These are phyloP conservation scores for Tanacetum coccineum DNA, from an alignment of 129 eudicot genomes.

Conservation along the genomic window DNA sequence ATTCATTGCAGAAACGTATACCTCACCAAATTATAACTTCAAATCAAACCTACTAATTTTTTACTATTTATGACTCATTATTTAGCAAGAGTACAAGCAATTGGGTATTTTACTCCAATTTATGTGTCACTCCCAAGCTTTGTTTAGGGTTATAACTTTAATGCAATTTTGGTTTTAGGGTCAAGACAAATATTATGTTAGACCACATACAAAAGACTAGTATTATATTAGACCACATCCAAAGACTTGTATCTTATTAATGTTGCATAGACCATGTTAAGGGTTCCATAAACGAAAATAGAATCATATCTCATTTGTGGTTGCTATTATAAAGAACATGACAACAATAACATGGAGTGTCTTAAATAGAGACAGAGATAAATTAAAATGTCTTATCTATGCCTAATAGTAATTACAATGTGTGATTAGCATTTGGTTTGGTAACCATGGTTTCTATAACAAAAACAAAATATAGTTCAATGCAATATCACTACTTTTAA, in stretches of 20 bases:
- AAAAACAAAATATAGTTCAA: neutral
- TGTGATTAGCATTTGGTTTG: neutral
- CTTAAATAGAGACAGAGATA: neutral
- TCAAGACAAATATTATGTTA: too few species aligned
- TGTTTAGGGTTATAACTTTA: neutral
- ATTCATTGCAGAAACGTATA: constrained; percentile 30
- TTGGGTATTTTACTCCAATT: constrained; percentile 24
- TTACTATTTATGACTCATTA: constrained; percentile 4
- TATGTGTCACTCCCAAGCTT: constrained; percentile 1
- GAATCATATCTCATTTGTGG: too few species aligned
- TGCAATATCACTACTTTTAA: too few species aligned
- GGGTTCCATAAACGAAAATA: neutral
- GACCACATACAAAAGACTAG: neutral
- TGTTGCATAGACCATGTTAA: neutral
- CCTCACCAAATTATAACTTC: constrained; percentile 37
- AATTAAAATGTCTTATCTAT: neutral
- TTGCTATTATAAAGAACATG: too few species aligned
- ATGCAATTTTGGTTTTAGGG: neutral
- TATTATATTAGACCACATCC: neutral
- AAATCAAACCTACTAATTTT: constrained; percentile 26
- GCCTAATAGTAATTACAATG: neutral
- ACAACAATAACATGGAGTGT: neutral
- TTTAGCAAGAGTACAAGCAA: constrained; percentile 21
- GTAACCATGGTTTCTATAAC: neutral
- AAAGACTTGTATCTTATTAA: neutral